Evolutionary conservation across 306 rosid genomes (phyloP), one percentile per base, ranked within the genome.

Genomic region (Oemleria cerasiformis): DNA sequence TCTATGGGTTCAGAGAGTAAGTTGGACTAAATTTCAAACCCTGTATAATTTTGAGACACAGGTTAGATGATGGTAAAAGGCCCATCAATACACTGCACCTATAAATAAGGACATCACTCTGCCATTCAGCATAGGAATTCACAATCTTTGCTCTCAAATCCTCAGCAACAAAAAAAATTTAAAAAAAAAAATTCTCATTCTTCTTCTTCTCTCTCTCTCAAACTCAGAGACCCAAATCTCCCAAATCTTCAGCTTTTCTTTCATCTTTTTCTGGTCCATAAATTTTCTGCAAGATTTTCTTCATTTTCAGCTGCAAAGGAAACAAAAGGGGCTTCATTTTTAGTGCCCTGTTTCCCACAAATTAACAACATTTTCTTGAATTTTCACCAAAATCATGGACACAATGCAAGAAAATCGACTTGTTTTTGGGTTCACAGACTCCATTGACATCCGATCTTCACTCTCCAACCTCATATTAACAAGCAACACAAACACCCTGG

Each of bases 401-500:
- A 65, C 81, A 71, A 71, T 72, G 76, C 79, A 60, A 59, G 86
- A 76, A 56, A 69, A 23, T 40, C 49, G 49, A 14, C 23, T 73
- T 59, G 83, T 80, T 0, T 39, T 73, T 9, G 67, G 71, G 34
- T 49, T 76, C 68, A 45, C 70, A 53, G 68, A 77, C 25, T 64
- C 79, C 19, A 10, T 38, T 16, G 82, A 89, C 19, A 86, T 87
- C 67, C 80, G 92, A 1, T 84, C 90, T 1, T 82, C 80, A n/a
- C 67, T 91, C 19, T 91, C 97, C 8, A 83, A 84, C 8, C 91
- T 91, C 53, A 85, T 91, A 54, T 36, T 91, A 50, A 78, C 90
- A 21, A 80, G 92, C 11, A 85, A 86, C 9, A 77, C 88, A 17
- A 95, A 84, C 84, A 86, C 99, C 13, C 69, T 95, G 14, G 99